These are phyloP conservation scores for Boeremia exigua DNA, from an alignment of 2,329 filamentous ascomycete genomes.

Conservation along the genomic window DNA sequence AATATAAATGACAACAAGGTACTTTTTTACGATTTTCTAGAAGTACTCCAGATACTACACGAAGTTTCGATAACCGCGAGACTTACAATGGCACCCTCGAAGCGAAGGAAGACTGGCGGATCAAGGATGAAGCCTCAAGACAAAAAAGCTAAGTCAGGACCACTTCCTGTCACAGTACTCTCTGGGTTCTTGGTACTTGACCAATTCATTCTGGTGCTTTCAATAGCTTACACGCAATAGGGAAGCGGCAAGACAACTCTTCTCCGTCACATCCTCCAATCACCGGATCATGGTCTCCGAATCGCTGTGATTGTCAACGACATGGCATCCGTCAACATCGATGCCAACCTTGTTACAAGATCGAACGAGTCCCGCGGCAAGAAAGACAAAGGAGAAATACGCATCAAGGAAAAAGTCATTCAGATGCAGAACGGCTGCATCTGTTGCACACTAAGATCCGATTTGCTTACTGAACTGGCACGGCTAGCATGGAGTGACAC, in stretches of 20 bases:
- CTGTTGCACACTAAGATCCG: constrained; percentile 75
- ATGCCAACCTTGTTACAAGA: constrained; percentile 66
- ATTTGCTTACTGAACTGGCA: constrained; percentile 73
- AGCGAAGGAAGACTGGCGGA: constrained; percentile 25
- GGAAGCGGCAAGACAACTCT: constrained; percentile 75
- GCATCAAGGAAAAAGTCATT: constrained; percentile 69
- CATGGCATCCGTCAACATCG: constrained; percentile 67
- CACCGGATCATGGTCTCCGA: constrained; percentile 67
- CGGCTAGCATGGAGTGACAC: constrained; percentile 64
- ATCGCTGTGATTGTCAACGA: constrained; percentile 79
- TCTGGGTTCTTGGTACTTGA: constrained; percentile 63
- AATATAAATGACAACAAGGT: constrained; percentile 26
- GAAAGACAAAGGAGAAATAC: constrained; percentile 49
- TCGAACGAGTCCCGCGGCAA: constrained; percentile 42
- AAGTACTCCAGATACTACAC: neutral
- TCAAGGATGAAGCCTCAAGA: constrained; percentile 14
- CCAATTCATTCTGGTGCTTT: neutral
- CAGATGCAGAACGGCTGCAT: constrained; percentile 75
- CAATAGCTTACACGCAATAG: constrained; percentile 45
- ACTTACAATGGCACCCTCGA: constrained; percentile 25
- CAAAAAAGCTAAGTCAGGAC: constrained; percentile 26
- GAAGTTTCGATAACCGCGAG: too few species aligned
- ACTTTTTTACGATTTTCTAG: neutral
- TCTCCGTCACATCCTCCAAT: constrained; percentile 70
- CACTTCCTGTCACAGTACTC: constrained; percentile 65